phyloP scores from a whole-genome alignment of 441 rosid species.

The Theobroma grandiflorum region DNA sequence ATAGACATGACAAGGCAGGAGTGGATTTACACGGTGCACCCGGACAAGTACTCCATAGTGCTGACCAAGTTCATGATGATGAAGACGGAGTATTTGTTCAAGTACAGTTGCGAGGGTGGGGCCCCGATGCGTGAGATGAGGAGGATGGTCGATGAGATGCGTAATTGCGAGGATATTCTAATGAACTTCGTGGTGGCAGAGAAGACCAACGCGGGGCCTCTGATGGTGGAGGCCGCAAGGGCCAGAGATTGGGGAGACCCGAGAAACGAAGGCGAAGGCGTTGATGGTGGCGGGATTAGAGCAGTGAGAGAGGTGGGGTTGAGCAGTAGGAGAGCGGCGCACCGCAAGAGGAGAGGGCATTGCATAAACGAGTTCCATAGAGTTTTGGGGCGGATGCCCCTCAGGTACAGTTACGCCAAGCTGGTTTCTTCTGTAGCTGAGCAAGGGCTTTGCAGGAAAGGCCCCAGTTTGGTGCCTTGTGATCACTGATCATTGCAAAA shows the following conservation, averaged over 20 bases:
- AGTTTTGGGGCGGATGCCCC: slow-evolving; percentile 76
- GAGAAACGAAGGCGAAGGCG: slow-evolving; percentile 52
- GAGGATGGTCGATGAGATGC: slow-evolving; percentile 65
- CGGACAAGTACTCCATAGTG: slow-evolving; percentile 75
- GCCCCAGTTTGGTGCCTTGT: slow-evolving; percentile 59
- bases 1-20: slow-evolving; percentile 59
- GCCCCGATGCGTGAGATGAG: slow-evolving; percentile 61
- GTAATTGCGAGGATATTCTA: slow-evolving; percentile 86
- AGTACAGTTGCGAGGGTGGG: slow-evolving; percentile 77
- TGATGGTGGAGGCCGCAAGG: slow-evolving; percentile 78
- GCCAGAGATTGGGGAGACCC: slow-evolving; percentile 92
- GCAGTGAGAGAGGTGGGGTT: slow-evolving; percentile 64
- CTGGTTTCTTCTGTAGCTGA: slow-evolving; percentile 76
- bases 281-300: neutral
- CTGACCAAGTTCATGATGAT: slow-evolving; percentile 88
- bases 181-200: slow-evolving; percentile 88
- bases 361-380: slow-evolving; percentile 79
- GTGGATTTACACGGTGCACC: slow-evolving; percentile 94
- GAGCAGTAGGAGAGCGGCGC: slow-evolving; percentile 78
- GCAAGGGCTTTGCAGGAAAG: slow-evolving; percentile 81
- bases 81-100: slow-evolving; percentile 60
- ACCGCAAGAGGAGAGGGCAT: slow-evolving; percentile 83
- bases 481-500: slow-evolving; percentile 16
- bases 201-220: slow-evolving; percentile 62
- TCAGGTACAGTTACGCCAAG: slow-evolving; percentile 80